A percentile compares a stretch with the other conserved stretches of the same genome.
Conservation (phyloP, 1,284 basidiomycete species). For the Pseudozyma thailandica region DNA sequence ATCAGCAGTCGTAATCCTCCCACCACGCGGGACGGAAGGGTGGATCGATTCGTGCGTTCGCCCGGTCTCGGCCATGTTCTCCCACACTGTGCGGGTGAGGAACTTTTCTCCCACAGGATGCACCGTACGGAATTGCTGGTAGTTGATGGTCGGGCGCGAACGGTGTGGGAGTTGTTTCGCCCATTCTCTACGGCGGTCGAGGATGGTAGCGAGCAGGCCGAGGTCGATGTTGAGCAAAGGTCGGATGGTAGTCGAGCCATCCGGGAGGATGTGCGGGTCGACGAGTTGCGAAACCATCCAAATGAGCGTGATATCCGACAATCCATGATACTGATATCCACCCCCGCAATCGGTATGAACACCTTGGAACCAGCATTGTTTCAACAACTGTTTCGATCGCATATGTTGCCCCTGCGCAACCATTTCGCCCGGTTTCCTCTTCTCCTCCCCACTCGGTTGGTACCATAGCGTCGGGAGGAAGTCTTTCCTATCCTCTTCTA, state of each 20-base stretch:
- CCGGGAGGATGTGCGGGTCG: constrained; percentile 35
- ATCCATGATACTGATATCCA: constrained; percentile 58
- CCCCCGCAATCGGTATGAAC: constrained; percentile 63
- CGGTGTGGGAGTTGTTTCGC: constrained; percentile 47
- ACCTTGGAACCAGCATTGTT: constrained; percentile 66
- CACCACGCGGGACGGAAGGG: constrained; percentile 44
- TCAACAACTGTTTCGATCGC: constrained; percentile 52
- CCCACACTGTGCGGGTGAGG: constrained; percentile 39
- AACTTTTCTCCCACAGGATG: background rate
- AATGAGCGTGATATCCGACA: constrained; percentile 58
- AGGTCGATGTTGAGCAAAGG: constrained; percentile 53
- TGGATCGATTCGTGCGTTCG: constrained; percentile 46
- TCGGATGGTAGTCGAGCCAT: constrained; percentile 22
- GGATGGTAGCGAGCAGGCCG: constrained; percentile 17
- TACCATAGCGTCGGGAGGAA: constrained; percentile 61
- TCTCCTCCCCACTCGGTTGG: constrained; percentile 23
- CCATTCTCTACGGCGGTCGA: constrained; percentile 51
- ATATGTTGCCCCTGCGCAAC: constrained; percentile 15
- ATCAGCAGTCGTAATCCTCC: constrained; percentile 15
- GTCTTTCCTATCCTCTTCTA: constrained; percentile 62
- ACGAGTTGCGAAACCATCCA: constrained; percentile 63
- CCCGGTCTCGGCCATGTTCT: constrained; percentile 22
- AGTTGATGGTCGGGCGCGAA: constrained; percentile 25
- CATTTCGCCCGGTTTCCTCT: background rate
- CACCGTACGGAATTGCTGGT: constrained; percentile 20